Evolutionary conservation across 805 yeast genomes (phyloP).

Genomic region (Ascoidea rubescens): DNA sequence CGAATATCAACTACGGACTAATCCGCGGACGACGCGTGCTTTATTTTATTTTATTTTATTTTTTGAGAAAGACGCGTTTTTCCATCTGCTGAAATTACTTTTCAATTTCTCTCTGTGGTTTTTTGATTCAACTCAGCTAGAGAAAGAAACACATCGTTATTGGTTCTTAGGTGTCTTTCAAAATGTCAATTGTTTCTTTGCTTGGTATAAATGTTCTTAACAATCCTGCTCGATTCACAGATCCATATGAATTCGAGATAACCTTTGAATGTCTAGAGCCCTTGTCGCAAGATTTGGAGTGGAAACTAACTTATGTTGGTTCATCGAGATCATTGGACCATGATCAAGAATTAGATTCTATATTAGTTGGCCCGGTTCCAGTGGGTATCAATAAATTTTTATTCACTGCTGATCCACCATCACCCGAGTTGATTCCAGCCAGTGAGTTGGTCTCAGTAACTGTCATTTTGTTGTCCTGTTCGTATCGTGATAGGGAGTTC

Average conservation of each 20-base stretch:
- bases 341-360: slow-evolving; percentile 92
- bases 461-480: slow-evolving; percentile 82
- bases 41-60: too few species aligned
- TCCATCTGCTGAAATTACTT: too few species aligned
- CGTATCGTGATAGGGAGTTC: slow-evolving; percentile 87
- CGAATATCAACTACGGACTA: too few species aligned
- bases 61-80: too few species aligned
- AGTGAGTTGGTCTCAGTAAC: slow-evolving; percentile 91
- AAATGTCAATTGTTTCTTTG: slow-evolving; percentile 86
- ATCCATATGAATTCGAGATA: slow-evolving; percentile 91
- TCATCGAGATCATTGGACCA: slow-evolving; percentile 89
- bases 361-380: slow-evolving; percentile 97
- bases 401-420: slow-evolving; percentile 92
- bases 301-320: slow-evolving; percentile 96
- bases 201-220: slow-evolving; percentile 84
- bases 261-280: slow-evolving; percentile 96
- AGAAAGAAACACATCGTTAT: background rate
- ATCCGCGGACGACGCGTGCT: too few species aligned
- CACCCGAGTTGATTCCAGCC: slow-evolving; percentile 92
- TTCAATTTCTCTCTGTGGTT: too few species aligned
- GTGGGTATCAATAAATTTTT: slow-evolving; percentile 91
- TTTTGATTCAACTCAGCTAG: too few species aligned
- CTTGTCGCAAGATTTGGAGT: slow-evolving; percentile 71
- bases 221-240: slow-evolving; percentile 89
- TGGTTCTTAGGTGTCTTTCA: slow-evolving; percentile 3